Evolutionary conservation across 208 protist genomes (phyloP).

Genomic region (Phytomonas francai): DNA sequence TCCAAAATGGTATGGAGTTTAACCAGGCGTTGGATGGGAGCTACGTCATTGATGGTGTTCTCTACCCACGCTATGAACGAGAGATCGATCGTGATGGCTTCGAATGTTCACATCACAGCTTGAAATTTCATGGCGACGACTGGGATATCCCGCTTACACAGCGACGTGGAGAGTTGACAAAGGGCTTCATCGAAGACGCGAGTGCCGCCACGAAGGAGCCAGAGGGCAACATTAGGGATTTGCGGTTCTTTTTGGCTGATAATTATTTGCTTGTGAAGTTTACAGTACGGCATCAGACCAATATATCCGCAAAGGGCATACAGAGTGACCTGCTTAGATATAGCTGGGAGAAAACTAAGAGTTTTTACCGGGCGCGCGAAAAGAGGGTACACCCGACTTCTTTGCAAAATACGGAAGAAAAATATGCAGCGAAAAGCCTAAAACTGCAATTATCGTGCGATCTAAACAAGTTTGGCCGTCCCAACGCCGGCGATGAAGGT

Average conservation of each 20-base stretch:
- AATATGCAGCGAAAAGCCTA: neutral
- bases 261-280: conserved; percentile 40
- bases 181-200: conserved; percentile 39
- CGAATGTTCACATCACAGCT: conserved; percentile 49
- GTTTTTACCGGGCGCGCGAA: conserved; percentile 45
- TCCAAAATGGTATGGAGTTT: conserved; percentile 9
- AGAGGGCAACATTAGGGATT: conserved; percentile 33
- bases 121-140: conserved; percentile 58
- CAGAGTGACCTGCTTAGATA: conserved; percentile 35
- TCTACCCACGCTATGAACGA: conserved; percentile 38
- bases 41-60: conserved; percentile 50
- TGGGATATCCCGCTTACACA: conserved; percentile 62
- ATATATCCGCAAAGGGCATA: conserved; percentile 28
- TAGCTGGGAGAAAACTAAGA: conserved; percentile 32
- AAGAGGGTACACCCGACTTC: conserved; percentile 19
- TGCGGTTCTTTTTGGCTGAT: conserved; percentile 50
- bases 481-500: conserved; percentile 29
- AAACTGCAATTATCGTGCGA: conserved; percentile 12
- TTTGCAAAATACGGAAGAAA: neutral
- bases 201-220: conserved; percentile 32
- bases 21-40: conserved; percentile 4
- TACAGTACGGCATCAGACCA: conserved; percentile 45
- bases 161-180: conserved; percentile 45
- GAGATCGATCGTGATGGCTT: conserved; percentile 61
- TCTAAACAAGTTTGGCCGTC: conserved; percentile 49